phyloP scores from a whole-genome alignment of 2,329 filamentous ascomycete species.

The Tolypocladium sp. region DNA sequence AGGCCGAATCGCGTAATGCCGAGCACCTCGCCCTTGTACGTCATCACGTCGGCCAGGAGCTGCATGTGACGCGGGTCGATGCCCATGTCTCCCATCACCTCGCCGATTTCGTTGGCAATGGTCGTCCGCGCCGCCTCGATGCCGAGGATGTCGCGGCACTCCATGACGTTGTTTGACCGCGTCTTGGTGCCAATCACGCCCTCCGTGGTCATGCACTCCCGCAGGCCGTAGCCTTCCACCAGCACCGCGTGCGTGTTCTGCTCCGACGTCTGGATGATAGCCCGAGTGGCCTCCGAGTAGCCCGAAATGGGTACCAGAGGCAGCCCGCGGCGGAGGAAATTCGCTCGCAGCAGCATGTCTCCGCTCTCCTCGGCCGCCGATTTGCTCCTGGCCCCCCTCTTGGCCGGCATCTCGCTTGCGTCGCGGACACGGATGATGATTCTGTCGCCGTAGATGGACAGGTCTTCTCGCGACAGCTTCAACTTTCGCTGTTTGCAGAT shows the following conservation, averaged over 20 bases:
- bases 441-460: slow-evolving; percentile 49
- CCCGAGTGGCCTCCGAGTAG: slow-evolving; percentile 75
- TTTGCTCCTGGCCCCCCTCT: slow-evolving; percentile 37
- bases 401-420: slow-evolving; percentile 37
- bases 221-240: slow-evolving; percentile 90
- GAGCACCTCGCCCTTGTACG: slow-evolving; percentile 92
- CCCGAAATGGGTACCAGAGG: slow-evolving; percentile 82
- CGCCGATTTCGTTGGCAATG: slow-evolving; percentile 79
- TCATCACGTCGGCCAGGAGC: slow-evolving; percentile 95
- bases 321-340: slow-evolving; percentile 73
- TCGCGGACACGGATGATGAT: slow-evolving; percentile 67
- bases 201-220: slow-evolving; percentile 84
- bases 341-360: slow-evolving; percentile 64
- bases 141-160: slow-evolving; percentile 76
- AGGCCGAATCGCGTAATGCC: slow-evolving; percentile 95
- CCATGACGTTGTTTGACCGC: slow-evolving; percentile 81
- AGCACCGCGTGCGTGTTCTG: slow-evolving; percentile 62
- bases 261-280: slow-evolving; percentile 79
- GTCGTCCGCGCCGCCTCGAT: slow-evolving; percentile 90
- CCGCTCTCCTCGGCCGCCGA: slow-evolving; percentile 30
- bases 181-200: slow-evolving; percentile 74
- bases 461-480: slow-evolving; percentile 59
- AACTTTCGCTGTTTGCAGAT: slow-evolving; percentile 79
- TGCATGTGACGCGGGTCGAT: slow-evolving; percentile 99
- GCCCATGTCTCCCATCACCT: slow-evolving; percentile 87